Conservation (phyloP, 148 eudicot genomes). For the Spergularia marina region DNA sequence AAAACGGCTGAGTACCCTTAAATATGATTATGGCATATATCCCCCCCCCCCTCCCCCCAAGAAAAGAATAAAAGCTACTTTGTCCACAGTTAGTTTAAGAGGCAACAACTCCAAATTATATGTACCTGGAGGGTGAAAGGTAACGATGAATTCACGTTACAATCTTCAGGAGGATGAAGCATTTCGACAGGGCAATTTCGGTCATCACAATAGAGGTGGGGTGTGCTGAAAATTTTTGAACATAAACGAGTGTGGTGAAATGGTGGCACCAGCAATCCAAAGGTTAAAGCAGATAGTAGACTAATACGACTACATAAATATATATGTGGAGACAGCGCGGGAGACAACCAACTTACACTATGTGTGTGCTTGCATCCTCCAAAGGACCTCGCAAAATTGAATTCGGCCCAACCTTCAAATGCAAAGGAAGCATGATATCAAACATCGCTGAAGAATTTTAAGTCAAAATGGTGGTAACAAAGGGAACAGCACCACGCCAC, state of each 20-base stretch:
- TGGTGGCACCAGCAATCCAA: conserved; percentile 12
- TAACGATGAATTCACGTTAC: conserved; percentile 80
- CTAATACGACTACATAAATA: background rate
- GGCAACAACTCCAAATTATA: background rate
- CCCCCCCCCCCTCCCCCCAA: background rate
- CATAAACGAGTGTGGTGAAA: conserved; percentile 14
- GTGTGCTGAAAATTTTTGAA: conserved; percentile 44
- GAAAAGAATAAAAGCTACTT: background rate
- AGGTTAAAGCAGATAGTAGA: conserved; percentile 5
- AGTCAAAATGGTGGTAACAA: conserved; percentile 6
- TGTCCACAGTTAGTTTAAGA: background rate
- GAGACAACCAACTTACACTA: conserved; percentile 40
- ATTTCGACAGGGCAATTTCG: conserved; percentile 74
- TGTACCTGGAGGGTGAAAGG: conserved; percentile 84
- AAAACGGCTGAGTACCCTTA: background rate
- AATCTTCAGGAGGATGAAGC: conserved; percentile 93
- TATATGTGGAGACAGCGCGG: background rate
- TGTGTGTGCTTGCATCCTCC: conserved; percentile 49
- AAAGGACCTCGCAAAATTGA: conserved; percentile 77
- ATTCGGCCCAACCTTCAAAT: conserved; percentile 68
- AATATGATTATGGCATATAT: background rate
- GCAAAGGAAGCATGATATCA: conserved; percentile 16
- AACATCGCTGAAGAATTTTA: conserved; percentile 5
- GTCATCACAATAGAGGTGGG: conserved; percentile 65
- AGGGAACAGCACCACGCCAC: background rate